Conservation (phyloP, 1,139 yeast genomes). For the Petasospora rhodanensis region DNA sequence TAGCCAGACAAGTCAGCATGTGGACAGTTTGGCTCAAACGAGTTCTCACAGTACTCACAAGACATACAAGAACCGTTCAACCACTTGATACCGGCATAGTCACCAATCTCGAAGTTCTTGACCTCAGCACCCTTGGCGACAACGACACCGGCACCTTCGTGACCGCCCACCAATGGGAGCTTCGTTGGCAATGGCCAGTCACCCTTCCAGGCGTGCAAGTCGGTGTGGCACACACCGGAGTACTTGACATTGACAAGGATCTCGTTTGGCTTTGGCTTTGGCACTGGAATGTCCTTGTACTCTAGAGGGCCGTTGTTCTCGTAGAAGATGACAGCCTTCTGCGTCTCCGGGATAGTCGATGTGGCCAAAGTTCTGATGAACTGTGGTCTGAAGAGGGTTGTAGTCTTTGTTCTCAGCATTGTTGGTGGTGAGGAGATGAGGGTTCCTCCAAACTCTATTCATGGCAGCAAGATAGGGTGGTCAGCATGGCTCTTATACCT, state of each 20-base stretch:
- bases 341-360: no score
- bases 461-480: no score
- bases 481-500: no score
- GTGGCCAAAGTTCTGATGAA: slow-evolving; percentile 20
- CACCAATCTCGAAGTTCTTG: slow-evolving; percentile 60
- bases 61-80: slow-evolving; percentile 57
- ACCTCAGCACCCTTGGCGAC: slow-evolving; percentile 60
- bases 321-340: no score
- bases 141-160: slow-evolving; percentile 65
- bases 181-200: slow-evolving; percentile 69
- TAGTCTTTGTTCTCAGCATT: slow-evolving; percentile 13
- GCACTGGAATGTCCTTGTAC: slow-evolving; percentile 66
- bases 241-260: slow-evolving; percentile 62
- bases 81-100: slow-evolving; percentile 61
- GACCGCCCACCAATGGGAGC: slow-evolving; percentile 68
- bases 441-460: no score
- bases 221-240: slow-evolving; percentile 79
- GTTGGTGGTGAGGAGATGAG: slow-evolving; percentile 1
- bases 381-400: slow-evolving; percentile 7
- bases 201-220: slow-evolving; percentile 76
- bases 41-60: slow-evolving; percentile 53
- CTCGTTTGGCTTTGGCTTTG: slow-evolving; percentile 63
- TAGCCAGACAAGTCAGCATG: slow-evolving; percentile 58
- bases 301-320: no score
- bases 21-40: slow-evolving; percentile 53